Percentiles rank a stretch among this genome's conserved stretches.
Conservation (phyloP, 108 stramenopile genomes). For the Hondaea fermentalgiana region DNA sequence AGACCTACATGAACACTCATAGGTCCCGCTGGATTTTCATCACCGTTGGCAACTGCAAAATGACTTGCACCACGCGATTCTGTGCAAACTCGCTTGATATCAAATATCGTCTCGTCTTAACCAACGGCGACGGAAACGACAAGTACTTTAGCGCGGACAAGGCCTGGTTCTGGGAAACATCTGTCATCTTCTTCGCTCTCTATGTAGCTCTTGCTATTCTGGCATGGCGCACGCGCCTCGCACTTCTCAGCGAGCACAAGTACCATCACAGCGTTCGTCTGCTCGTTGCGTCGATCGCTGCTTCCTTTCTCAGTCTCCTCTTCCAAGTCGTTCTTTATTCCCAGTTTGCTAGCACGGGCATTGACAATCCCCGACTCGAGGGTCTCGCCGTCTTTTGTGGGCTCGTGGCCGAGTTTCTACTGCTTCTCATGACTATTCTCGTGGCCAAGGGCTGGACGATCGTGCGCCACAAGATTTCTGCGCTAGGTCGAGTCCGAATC, state of each 20-base stretch:
- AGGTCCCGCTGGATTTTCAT: background rate
- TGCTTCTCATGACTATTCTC: conserved; percentile 2
- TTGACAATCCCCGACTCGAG: background rate
- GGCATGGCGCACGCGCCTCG: background rate
- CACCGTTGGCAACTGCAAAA: background rate
- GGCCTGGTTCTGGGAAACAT: background rate
- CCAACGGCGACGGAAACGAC: background rate
- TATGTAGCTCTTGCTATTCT: background rate
- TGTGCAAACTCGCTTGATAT: conserved; percentile 5
- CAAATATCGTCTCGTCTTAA: background rate
- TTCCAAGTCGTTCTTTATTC: background rate
- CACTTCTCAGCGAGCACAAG: conserved; percentile 19
- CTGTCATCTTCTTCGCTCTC: background rate
- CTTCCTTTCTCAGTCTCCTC: background rate
- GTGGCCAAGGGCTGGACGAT: conserved; percentile 39
- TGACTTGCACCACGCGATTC: background rate
- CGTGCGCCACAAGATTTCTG: conserved; percentile 28
- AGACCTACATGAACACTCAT: background rate
- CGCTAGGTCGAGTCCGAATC: conserved; percentile 14
- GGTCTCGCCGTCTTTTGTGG: background rate
- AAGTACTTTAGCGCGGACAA: conserved; percentile 28
- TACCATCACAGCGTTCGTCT: conserved; percentile 20
- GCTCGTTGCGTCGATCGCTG: background rate
- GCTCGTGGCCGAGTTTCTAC: background rate
- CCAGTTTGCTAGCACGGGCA: background rate